A percentile compares a stretch with the other conserved stretches of the same genome.
These are phyloP conservation scores for Trypanosoma platydactyli DNA, from an alignment of 208 protist species.

Conservation along the genomic window DNA sequence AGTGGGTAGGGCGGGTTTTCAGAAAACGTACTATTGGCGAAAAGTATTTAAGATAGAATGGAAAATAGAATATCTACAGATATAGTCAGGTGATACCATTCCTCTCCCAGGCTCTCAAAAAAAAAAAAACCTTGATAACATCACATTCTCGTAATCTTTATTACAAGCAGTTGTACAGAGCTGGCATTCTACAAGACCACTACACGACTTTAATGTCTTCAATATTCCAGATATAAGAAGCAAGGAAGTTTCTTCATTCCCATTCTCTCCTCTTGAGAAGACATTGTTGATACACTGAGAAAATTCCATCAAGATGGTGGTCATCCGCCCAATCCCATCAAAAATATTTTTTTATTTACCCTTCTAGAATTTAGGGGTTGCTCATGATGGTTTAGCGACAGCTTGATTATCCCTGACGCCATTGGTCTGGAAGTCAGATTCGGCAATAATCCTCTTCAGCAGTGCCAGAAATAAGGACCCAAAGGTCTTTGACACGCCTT, in stretches of 20 bases:
- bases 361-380: not conserved
- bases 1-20: too few relatives aligned
- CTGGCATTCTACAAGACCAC: slow-evolving; percentile 12
- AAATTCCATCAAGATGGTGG: slow-evolving; percentile 41
- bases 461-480: slow-evolving; percentile 25
- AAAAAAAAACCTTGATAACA: too few relatives aligned
- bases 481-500: not conserved
- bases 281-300: slow-evolving; percentile 23
- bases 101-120: too few relatives aligned
- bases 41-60: too few relatives aligned
- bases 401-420: not conserved
- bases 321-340: slow-evolving; percentile 31
- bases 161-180: too few relatives aligned
- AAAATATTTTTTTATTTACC: slow-evolving; percentile 25
- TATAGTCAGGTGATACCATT: too few relatives aligned
- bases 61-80: too few relatives aligned
- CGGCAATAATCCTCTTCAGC: slow-evolving; percentile 38
- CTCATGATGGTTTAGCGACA: not conserved
- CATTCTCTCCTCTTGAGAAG: slow-evolving; percentile 15
- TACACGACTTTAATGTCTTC: slow-evolving; percentile 24
- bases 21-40: too few relatives aligned
- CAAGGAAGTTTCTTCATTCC: slow-evolving; percentile 27
- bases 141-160: too few relatives aligned
- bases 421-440: slow-evolving; percentile 5
- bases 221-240: slow-evolving; percentile 26